phyloP scores from a whole-genome alignment of 768 basidiomycete species.

The Trametes gibbosa region DNA sequence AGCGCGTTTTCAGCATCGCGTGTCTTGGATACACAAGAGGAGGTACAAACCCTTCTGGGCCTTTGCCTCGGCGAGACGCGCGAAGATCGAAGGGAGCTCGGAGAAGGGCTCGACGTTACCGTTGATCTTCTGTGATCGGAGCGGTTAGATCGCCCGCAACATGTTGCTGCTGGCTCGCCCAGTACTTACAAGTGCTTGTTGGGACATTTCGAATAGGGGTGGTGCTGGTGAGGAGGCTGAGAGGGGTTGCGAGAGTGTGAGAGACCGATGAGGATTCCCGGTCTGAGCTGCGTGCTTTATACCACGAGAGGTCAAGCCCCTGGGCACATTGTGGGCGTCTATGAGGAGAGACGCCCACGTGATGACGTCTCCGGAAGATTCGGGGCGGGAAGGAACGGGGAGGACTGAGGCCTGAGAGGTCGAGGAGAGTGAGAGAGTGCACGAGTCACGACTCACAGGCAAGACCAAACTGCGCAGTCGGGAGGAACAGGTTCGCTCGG shows the following conservation, averaged over 20 bases:
- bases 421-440: not conserved
- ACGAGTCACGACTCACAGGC: not conserved
- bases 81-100: slow-evolving; percentile 46
- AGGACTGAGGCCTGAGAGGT: not conserved
- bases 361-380: not conserved
- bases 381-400: slow-evolving; percentile 3
- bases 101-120: slow-evolving; percentile 20
- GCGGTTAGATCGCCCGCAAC: not conserved
- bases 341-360: slow-evolving; percentile 8
- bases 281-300: slow-evolving; percentile 9
- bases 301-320: not conserved
- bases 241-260: slow-evolving; percentile 4
- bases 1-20: not conserved
- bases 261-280: not conserved
- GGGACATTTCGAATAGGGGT: not conserved
- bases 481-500: not conserved
- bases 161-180: too few relatives aligned
- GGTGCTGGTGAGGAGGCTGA: not conserved
- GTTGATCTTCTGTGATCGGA: slow-evolving; percentile 20
- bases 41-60: slow-evolving; percentile 51
- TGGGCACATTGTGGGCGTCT: not conserved
- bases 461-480: not conserved
- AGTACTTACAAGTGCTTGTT: slow-evolving; percentile 7
- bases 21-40: not conserved
- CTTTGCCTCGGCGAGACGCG: slow-evolving; percentile 61